These are phyloP conservation scores for Didymosphaeria variabile DNA, from an alignment of 2,329 filamentous ascomycete species.

Conservation along the genomic window DNA sequence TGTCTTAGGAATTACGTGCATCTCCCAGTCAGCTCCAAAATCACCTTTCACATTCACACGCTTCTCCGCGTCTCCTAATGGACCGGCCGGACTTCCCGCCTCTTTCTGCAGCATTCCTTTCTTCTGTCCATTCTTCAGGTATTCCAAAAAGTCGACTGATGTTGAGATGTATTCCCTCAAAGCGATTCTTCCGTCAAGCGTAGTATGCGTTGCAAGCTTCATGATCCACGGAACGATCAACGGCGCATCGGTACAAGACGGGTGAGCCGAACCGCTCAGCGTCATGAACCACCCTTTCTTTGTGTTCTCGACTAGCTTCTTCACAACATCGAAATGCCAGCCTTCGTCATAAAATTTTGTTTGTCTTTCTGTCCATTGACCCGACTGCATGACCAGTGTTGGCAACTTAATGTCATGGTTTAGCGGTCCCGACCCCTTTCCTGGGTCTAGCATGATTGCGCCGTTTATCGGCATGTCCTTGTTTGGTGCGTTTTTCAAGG, in stretches of 20 bases:
- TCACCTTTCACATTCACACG: slow-evolving; percentile 35
- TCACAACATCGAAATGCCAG: slow-evolving; percentile 71
- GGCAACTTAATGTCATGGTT: slow-evolving; percentile 68
- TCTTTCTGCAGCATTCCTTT: slow-evolving; percentile 61
- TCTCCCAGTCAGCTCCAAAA: slow-evolving; percentile 52
- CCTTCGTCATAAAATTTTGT: slow-evolving; percentile 67
- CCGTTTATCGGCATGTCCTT: slow-evolving; percentile 60
- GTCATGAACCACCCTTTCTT: slow-evolving; percentile 59
- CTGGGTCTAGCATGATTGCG: slow-evolving; percentile 71
- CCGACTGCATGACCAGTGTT: slow-evolving; percentile 69
- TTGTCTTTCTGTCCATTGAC: slow-evolving; percentile 68
- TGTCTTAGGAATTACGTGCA: slow-evolving; percentile 51
- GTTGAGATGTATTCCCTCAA: slow-evolving; percentile 68
- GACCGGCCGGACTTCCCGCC: slow-evolving; percentile 53
- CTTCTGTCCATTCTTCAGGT: slow-evolving; percentile 51
- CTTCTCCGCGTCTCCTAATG: slow-evolving; percentile 38
- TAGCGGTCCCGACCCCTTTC: slow-evolving; percentile 69
- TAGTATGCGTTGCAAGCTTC: slow-evolving; percentile 68
- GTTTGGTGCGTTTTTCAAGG: slow-evolving; percentile 61
- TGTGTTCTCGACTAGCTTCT: slow-evolving; percentile 62
- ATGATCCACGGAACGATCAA: slow-evolving; percentile 70
- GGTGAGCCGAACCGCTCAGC: slow-evolving; percentile 59
- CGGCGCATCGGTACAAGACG: slow-evolving; percentile 72
- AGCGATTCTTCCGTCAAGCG: slow-evolving; percentile 65
- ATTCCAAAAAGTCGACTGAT: slow-evolving; percentile 66